A percentile compares a stretch with the other conserved stretches of the same genome.
Evolutionary conservation across 2,329 filamentous ascomycete genomes (phyloP).

Genomic region (Cucurbitaria berberidis): DNA sequence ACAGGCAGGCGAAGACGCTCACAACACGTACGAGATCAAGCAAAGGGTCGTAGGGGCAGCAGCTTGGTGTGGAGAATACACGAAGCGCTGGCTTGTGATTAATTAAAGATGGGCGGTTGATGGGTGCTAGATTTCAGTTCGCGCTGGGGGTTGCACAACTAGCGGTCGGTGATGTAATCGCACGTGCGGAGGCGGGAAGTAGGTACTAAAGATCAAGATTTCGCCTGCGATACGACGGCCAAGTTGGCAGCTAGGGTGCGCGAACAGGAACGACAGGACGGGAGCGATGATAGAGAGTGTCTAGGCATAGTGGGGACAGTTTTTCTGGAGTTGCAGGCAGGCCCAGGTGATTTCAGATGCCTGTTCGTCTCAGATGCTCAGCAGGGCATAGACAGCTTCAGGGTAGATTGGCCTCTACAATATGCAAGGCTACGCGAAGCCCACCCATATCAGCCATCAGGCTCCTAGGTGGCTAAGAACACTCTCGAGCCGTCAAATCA

Average conservation of each 20-base stretch:
- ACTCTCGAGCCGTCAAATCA: neutral
- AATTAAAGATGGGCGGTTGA: conserved; percentile 16
- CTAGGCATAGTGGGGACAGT: neutral
- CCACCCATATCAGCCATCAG: too few species aligned
- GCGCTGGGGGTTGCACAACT: conserved; percentile 23
- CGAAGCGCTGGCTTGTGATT: conserved; percentile 14
- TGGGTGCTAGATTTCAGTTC: conserved; percentile 15
- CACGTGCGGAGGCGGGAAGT: conserved; percentile 35
- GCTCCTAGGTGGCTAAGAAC: neutral
- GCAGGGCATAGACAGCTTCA: neutral
- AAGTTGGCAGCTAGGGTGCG: neutral
- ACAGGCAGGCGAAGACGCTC: neutral
- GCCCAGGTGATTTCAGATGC: neutral
- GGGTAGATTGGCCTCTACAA: neutral
- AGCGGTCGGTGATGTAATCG: conserved; percentile 33
- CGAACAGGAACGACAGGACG: neutral
- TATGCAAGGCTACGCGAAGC: neutral
- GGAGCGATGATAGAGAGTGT: neutral
- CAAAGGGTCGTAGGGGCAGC: neutral
- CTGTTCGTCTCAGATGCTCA: neutral
- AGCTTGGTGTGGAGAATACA: neutral
- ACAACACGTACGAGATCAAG: neutral
- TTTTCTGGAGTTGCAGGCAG: neutral
- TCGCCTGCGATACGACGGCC: neutral
- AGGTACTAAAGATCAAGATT: conserved; percentile 19